Conservation (phyloP, 371 early-diverging fungal genomes). For the Rhizopus delemar region DNA sequence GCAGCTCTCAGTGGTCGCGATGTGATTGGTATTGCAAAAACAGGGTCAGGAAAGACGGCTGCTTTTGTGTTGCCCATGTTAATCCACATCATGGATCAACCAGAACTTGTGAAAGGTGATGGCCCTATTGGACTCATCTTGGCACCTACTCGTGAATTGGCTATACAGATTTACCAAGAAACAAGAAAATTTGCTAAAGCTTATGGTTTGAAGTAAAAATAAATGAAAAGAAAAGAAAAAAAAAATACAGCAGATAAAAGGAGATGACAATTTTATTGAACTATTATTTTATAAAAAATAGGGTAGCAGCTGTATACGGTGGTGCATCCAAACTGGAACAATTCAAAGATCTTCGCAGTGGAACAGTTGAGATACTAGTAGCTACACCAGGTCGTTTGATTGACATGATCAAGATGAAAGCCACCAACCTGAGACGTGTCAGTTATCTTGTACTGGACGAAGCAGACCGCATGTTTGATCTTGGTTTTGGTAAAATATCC, state of each 20-base stretch:
- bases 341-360: constrained; percentile 79
- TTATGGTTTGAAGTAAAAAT: constrained; percentile 62
- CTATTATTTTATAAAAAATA: constrained; percentile 5
- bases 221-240: no score
- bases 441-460: constrained; percentile 95
- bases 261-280: not conserved
- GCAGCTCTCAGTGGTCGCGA: constrained; percentile 79
- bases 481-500: constrained; percentile 84
- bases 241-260: not conserved
- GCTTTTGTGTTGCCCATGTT: constrained; percentile 84
- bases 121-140: constrained; percentile 76
- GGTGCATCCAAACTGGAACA: constrained; percentile 91
- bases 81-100: constrained; percentile 85
- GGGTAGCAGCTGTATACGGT: constrained; percentile 83
- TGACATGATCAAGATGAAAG: constrained; percentile 90
- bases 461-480: constrained; percentile 94
- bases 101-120: constrained; percentile 65
- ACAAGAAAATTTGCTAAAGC: constrained; percentile 79
- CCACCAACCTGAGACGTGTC: constrained; percentile 85
- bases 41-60: constrained; percentile 80
- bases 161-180: constrained; percentile 84
- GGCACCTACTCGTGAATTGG: constrained; percentile 90
- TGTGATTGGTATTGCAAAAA: constrained; percentile 89
- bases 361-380: constrained; percentile 86
- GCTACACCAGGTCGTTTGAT: constrained; percentile 96